phyloP scores from a whole-genome alignment of 352 stramenopile species.

The Phytopythium aichiense region DNA sequence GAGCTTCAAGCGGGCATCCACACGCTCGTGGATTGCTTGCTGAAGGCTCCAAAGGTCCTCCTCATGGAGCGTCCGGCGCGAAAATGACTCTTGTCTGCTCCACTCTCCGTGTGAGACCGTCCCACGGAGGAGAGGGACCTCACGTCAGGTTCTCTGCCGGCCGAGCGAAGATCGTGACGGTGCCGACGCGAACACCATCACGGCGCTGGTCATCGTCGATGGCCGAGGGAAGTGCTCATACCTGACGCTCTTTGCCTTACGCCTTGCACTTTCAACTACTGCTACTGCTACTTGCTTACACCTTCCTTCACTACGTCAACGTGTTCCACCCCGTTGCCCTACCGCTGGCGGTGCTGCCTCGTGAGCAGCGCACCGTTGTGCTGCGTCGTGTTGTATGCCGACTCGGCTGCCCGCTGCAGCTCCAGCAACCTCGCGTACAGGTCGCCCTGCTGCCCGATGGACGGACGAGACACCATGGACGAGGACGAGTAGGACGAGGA shows the following conservation, averaged over 20 bases:
- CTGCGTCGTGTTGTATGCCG: constrained; percentile 41
- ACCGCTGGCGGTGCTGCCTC: constrained; percentile 20
- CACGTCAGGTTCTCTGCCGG: background rate
- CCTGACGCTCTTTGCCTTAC: background rate
- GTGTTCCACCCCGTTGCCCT: background rate
- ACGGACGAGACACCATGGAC: background rate
- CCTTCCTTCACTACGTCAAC: background rate
- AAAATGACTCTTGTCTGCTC: no score
- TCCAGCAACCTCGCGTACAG: constrained; percentile 29
- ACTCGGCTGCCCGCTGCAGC: constrained; percentile 42
- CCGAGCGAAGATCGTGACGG: background rate
- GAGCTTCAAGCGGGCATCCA: no score
- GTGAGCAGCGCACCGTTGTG: constrained; percentile 47
- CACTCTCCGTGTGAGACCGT: background rate
- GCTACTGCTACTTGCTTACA: background rate
- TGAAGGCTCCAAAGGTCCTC: no score
- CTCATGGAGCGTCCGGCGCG: no score
- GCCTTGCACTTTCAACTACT: background rate
- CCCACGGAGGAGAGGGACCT: background rate
- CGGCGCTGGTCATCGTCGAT: background rate
- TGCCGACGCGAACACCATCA: background rate
- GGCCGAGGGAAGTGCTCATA: background rate
- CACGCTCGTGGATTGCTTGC: no score
- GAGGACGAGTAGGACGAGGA: constrained; percentile 2
- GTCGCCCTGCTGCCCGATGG: background rate